A percentile compares a stretch with the other conserved stretches of the same genome.
Evolutionary conservation across 2,329 filamentous ascomycete species (phyloP).

Genomic region (Tolypocladium paradoxum): DNA sequence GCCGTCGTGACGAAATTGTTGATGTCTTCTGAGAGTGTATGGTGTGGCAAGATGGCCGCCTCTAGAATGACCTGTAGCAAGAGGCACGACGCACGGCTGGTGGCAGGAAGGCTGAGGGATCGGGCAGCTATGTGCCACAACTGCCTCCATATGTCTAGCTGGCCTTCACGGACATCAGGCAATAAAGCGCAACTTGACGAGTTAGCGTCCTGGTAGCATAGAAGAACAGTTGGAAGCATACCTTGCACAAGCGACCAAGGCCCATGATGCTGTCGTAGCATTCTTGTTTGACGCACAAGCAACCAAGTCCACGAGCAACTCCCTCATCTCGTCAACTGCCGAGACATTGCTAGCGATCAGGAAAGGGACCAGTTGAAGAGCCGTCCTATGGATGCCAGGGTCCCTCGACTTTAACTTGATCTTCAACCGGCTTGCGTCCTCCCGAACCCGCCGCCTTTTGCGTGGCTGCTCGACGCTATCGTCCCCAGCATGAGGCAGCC

Average conservation of each 20-base stretch:
- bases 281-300: conserved; percentile 60
- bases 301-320: conserved; percentile 47
- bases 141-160: conserved; percentile 50
- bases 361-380: conserved; percentile 48
- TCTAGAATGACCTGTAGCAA: conserved; percentile 60
- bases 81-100: conserved; percentile 67
- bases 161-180: conserved; percentile 21
- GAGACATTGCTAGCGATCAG: conserved; percentile 36
- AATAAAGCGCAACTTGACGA: conserved; percentile 19
- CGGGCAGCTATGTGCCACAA: conserved; percentile 66
- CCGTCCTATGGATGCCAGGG: conserved; percentile 33
- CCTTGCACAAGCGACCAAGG: conserved; percentile 73
- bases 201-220: conserved; percentile 9
- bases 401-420: conserved; percentile 36
- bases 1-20: conserved; percentile 64
- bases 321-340: conserved; percentile 38
- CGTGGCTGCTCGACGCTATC: conserved; percentile 35
- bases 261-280: conserved; percentile 60
- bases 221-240: conserved; percentile 25
- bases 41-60: conserved; percentile 54
- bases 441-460: conserved; percentile 37
- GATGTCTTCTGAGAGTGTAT: conserved; percentile 56
- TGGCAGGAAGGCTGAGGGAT: conserved; percentile 56
- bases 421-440: conserved; percentile 33
- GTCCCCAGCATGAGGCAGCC: conserved; percentile 10